These are phyloP conservation scores for Cruciata laevipes DNA, from an alignment of 257 asterid species.

Conservation along the genomic window DNA sequence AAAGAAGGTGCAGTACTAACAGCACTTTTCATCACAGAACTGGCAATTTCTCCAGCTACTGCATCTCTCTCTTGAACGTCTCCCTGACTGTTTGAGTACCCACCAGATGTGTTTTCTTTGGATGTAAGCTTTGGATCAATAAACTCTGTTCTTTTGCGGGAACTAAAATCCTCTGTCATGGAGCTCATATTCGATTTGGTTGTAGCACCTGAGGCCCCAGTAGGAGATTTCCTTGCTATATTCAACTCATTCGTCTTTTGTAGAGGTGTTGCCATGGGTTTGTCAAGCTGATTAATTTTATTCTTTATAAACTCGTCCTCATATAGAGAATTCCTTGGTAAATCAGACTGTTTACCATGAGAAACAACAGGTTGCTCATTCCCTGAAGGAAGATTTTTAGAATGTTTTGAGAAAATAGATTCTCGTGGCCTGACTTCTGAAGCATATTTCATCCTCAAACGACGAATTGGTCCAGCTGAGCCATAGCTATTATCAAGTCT, in stretches of 20 bases:
- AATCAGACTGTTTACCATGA: slow-evolving; percentile 34
- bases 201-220: slow-evolving; percentile 26
- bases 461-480: slow-evolving; percentile 80
- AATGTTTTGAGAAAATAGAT: slow-evolving; percentile 47
- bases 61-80: slow-evolving; percentile 26
- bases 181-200: slow-evolving; percentile 30
- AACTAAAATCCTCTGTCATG: slow-evolving; percentile 29
- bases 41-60: slow-evolving; percentile 31
- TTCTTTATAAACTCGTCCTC: slow-evolving; percentile 46
- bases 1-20: slow-evolving; percentile 24
- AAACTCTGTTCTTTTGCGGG: slow-evolving; percentile 27
- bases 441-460: slow-evolving; percentile 52
- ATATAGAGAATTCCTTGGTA: slow-evolving; percentile 33
- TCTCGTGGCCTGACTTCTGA: slow-evolving; percentile 64
- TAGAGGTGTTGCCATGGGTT: slow-evolving; percentile 67
- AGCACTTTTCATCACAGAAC: slow-evolving; percentile 27
- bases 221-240: slow-evolving; percentile 43
- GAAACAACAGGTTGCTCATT: slow-evolving; percentile 27
- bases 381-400: slow-evolving; percentile 35
- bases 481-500: slow-evolving; percentile 44
- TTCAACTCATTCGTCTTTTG: slow-evolving; percentile 65
- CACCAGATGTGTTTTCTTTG: slow-evolving; percentile 28
- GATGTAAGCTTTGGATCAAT: slow-evolving; percentile 20
- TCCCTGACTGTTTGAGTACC: slow-evolving; percentile 19
- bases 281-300: slow-evolving; percentile 65